Evolutionary conservation across 2,329 filamentous ascomycete genomes (phyloP).

Genomic region (Alternaria alternata): DNA sequence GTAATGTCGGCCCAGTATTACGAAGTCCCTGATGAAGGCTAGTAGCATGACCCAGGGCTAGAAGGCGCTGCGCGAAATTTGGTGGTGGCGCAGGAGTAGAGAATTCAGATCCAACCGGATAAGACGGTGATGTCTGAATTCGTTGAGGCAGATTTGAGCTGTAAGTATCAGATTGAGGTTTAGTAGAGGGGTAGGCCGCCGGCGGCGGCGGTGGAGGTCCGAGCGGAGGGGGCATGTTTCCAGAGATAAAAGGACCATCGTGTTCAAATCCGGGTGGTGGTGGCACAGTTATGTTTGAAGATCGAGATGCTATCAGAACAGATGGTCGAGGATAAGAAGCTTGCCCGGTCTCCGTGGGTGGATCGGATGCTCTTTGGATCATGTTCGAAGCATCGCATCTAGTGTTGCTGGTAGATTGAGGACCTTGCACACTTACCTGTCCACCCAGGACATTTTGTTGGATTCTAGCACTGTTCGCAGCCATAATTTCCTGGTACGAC

Average conservation of each 20-base stretch:
- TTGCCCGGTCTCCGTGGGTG: neutral
- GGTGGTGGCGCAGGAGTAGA: neutral
- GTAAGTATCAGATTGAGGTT: neutral
- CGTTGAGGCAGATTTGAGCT: neutral
- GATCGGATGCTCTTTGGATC: neutral
- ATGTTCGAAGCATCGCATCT: neutral
- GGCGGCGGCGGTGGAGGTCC: neutral
- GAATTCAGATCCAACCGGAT: neutral
- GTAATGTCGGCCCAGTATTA: neutral
- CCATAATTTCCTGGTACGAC: slow-evolving; percentile 8
- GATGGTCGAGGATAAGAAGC: neutral
- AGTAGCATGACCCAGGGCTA: neutral
- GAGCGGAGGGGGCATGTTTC: neutral
- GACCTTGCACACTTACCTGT: neutral
- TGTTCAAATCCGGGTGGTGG: neutral
- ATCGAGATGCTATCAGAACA: neutral
- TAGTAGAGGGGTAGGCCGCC: neutral
- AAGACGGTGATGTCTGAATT: neutral
- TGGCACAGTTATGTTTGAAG: neutral
- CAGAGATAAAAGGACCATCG: neutral
- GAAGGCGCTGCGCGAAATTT: slow-evolving; percentile 7
- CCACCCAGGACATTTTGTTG: neutral
- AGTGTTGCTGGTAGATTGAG: neutral
- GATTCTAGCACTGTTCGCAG: neutral
- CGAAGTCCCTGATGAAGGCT: neutral